Evolutionary conservation across 345 rosid genomes (phyloP).

Genomic region (Gossypium stocksii): DNA sequence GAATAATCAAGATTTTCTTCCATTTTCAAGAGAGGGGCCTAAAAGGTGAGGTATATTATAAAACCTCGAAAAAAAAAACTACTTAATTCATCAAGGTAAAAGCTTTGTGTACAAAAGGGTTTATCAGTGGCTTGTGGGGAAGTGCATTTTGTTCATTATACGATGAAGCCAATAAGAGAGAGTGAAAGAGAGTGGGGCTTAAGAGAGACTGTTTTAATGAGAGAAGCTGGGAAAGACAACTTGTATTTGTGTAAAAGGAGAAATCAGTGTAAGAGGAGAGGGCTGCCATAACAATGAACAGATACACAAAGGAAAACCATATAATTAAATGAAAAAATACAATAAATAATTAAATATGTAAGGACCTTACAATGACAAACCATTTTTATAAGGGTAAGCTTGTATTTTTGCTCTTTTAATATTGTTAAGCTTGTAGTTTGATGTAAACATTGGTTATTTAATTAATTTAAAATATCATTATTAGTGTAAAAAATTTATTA

Average conservation of each 20-base stretch:
- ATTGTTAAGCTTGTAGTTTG: too few species aligned
- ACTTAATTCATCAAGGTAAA: constrained; percentile 28
- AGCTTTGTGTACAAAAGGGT: constrained; percentile 27
- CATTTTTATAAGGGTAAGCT: too few species aligned
- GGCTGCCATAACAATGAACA: background rate
- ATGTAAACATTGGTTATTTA: background rate
- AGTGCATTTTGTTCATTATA: constrained; percentile 12
- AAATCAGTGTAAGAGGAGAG: constrained; percentile 7
- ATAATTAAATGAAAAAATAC: background rate
- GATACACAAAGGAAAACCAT: background rate
- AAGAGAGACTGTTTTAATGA: constrained; percentile 19
- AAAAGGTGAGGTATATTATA: constrained; percentile 5
- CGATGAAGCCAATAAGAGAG: constrained; percentile 23
- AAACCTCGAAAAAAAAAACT: constrained; percentile 15
- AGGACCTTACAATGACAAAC: background rate
- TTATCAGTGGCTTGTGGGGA: constrained; percentile 24
- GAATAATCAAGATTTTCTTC: constrained; percentile 43
- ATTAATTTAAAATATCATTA: background rate
- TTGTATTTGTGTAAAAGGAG: constrained; percentile 31
- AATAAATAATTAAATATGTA: background rate
- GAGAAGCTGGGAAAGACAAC: constrained; percentile 25
- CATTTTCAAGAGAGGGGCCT: constrained; percentile 31
- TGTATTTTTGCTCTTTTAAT: too few species aligned
- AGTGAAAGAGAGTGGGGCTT: constrained; percentile 11
- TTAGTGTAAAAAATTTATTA: too few species aligned